Evolutionary conservation across 306 rosid species (phyloP), one percentile per base, ranked within the genome.

Genomic region (Ormosia emarginata): DNA sequence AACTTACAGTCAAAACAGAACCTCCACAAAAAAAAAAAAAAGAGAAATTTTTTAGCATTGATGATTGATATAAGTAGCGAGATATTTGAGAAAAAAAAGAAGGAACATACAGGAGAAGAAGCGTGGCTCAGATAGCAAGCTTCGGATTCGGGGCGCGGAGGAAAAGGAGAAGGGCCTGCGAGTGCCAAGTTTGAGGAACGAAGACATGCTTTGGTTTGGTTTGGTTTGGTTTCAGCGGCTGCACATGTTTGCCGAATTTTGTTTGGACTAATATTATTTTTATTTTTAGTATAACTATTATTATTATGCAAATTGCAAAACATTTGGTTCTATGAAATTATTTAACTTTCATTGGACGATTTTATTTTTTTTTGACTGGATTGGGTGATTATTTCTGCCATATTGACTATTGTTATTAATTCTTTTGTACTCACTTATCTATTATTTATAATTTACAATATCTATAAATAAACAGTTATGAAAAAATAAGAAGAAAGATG

Each of bases 161-260:
- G 32, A 55, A 67, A 68, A 49, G 58, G 24, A 32, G 43, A 77
- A 71, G 13, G 77, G 67, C 33, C 69, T 61, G 80, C 90, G 83
- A 80, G 49, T 57, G 71, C 88, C 77, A 62, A 71, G 53, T 81
- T 81, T 85, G 46, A 79, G 56, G 62, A 91, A 79, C 41, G 71
- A 49, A 46, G 30, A 46, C 98, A 93, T 93, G 33, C 41, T 44
- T 49, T 62, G 29, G 0, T 24, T 49, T 62, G 29, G 0, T 24
- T 49, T 62, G 29, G 14, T 68, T 36, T 62, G 14, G 29, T 37
- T 18, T 57, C 39, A 63, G 49, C 32, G n/a, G 39, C 66, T 0
- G n/a, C 46, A 24, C 24, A 7, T n/a, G 30, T 6, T 30, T 1
- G 32, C 63, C 1, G 24, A 24, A 24, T 24, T 24, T 24, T 24